Evolutionary conservation across 2,329 filamentous ascomycete genomes (phyloP).

Genomic region (Paecilomyces dactylethromorphus): DNA sequence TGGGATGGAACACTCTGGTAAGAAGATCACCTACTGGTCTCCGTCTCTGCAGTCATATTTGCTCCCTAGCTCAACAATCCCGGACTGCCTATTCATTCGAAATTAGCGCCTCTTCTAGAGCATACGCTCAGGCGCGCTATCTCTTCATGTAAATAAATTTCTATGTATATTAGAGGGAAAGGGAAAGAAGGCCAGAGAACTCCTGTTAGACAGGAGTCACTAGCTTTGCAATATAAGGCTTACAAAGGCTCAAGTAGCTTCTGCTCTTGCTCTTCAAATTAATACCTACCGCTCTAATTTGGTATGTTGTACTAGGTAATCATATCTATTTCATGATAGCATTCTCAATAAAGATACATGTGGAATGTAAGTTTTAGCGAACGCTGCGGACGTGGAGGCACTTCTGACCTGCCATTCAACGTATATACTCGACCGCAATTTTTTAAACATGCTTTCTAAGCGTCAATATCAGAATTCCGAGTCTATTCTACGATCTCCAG

Average conservation of each 20-base stretch:
- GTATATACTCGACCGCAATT: not conserved
- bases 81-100: too few relatives aligned
- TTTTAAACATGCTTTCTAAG: not conserved
- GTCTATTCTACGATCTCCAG: slow-evolving; percentile 36
- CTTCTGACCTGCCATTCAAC: not conserved
- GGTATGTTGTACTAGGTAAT: too few relatives aligned
- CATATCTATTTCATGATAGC: not conserved
- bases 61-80: not conserved
- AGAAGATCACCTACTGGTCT: not conserved
- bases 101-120: too few relatives aligned
- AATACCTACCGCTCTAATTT: too few relatives aligned
- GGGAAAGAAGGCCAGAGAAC: too few relatives aligned
- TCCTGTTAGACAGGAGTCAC: too few relatives aligned
- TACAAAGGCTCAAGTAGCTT: too few relatives aligned
- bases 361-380: not conserved
- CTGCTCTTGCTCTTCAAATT: too few relatives aligned
- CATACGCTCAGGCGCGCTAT: too few relatives aligned
- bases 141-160: too few relatives aligned
- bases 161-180: too few relatives aligned
- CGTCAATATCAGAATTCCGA: not conserved
- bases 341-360: not conserved
- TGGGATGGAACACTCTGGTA: slow-evolving; percentile 47
- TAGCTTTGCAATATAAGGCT: too few relatives aligned
- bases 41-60: not conserved
- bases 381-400: not conserved